Evolutionary conservation across 2,329 filamentous ascomycete genomes (phyloP).

Genomic region (Penicillium sp.): DNA sequence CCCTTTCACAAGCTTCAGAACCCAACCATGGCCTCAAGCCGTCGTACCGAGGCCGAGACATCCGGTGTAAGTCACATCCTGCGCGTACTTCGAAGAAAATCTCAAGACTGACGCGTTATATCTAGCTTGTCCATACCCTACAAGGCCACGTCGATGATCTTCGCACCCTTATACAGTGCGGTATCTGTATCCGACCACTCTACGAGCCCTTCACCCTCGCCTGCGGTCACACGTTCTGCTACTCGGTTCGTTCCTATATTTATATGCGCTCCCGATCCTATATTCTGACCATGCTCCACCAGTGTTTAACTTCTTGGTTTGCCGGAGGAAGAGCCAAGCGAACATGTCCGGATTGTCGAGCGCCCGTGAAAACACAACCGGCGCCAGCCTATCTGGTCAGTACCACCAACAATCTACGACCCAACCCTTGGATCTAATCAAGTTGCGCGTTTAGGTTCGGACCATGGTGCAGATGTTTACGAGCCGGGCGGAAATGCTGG

Average conservation of each 20-base stretch:
- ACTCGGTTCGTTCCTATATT: conserved; percentile 53
- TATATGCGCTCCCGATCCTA: background rate
- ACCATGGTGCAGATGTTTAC: conserved; percentile 67
- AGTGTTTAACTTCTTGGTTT: conserved; percentile 63
- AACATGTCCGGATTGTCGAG: conserved; percentile 69
- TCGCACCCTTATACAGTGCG: conserved; percentile 64
- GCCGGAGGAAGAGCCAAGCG: conserved; percentile 57
- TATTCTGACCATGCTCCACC: conserved; percentile 25
- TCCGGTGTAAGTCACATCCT: conserved; percentile 32
- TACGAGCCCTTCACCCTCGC: conserved; percentile 70
- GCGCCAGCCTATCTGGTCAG: conserved; percentile 66
- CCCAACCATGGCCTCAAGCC: conserved; percentile 15
- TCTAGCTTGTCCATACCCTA: conserved; percentile 44
- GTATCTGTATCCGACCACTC: conserved; percentile 67
- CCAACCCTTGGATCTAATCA: background rate
- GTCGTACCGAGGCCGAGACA: conserved; percentile 21
- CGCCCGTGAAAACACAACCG: conserved; percentile 59
- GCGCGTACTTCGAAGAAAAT: background rate
- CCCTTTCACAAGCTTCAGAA: background rate
- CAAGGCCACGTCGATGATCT: conserved; percentile 63
- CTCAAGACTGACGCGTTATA: conserved; percentile 15
- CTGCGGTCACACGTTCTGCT: conserved; percentile 74
- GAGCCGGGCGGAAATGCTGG: conserved; percentile 61
- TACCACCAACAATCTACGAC: conserved; percentile 15
- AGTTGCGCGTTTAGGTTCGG: conserved; percentile 52